These are phyloP conservation scores for Paramecium biaurelia DNA, from an alignment of 73 alveolate species.

Conservation along the genomic window DNA sequence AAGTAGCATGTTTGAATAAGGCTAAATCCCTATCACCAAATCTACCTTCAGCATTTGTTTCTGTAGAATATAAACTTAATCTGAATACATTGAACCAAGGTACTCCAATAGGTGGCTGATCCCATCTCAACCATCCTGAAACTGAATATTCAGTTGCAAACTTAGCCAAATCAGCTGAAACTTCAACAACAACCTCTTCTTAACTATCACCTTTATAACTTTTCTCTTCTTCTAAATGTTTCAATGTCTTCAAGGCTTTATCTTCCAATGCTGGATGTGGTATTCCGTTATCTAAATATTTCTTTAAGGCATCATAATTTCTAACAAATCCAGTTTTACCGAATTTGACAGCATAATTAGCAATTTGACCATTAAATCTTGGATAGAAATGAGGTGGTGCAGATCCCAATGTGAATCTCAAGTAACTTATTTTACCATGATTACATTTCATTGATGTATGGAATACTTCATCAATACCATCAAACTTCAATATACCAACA, in stretches of 20 bases:
- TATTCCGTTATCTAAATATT: constrained; percentile 1
- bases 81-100: constrained; percentile 39
- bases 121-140: constrained; percentile 50
- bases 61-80: not conserved
- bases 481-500: not conserved
- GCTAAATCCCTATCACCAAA: not conserved
- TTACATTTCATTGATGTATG: not conserved
- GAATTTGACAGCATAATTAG: constrained; percentile 13
- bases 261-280: constrained; percentile 20
- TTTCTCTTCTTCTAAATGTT: not conserved
- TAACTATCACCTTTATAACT: not conserved
- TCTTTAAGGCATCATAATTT: not conserved
- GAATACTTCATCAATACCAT: not conserved
- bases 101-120: not conserved
- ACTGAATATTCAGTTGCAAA: constrained; percentile 30
- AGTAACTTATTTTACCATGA: not conserved
- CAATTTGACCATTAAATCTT: constrained; percentile 33
- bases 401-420: not conserved
- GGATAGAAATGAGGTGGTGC: not conserved
- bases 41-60: not conserved
- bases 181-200: not conserved
- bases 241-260: not conserved
- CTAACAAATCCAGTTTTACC: constrained; percentile 2
- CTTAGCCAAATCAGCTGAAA: not conserved
- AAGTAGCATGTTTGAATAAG: not conserved